Evolutionary conservation across 257 asterid species (phyloP).

Genomic region (Prunella vulgaris): DNA sequence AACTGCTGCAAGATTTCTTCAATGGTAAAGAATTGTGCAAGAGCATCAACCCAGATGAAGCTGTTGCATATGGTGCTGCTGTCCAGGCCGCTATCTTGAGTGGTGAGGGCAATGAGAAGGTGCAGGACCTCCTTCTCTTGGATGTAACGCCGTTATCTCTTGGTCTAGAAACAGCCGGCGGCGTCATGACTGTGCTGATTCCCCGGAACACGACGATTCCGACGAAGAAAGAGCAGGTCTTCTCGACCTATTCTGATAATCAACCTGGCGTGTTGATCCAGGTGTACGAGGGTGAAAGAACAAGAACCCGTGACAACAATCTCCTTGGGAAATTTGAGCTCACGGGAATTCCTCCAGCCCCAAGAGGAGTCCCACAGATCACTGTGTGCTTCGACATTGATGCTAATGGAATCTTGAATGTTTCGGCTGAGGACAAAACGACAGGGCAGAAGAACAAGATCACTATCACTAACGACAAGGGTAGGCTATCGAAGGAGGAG

Average conservation of each 20-base stretch:
- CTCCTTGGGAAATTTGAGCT: constrained; percentile 37
- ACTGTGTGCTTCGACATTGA: constrained; percentile 37
- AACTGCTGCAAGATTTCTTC: constrained; percentile 36
- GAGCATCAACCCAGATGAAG: constrained; percentile 37
- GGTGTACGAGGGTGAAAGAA: constrained; percentile 32
- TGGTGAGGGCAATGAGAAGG: constrained; percentile 35
- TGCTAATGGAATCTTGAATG: constrained; percentile 32
- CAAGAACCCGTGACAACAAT: constrained; percentile 30
- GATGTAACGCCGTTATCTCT: constrained; percentile 29
- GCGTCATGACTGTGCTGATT: constrained; percentile 33
- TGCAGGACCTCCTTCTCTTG: constrained; percentile 33
- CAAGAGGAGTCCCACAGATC: constrained; percentile 35
- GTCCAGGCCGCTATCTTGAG: constrained; percentile 35
- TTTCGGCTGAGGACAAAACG: constrained; percentile 38
- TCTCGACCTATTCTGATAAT: constrained; percentile 33
- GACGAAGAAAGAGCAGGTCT: constrained; percentile 32
- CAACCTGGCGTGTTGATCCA: constrained; percentile 34
- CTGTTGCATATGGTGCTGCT: constrained; percentile 35
- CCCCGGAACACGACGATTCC: constrained; percentile 37
- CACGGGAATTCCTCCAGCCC: constrained; percentile 33
- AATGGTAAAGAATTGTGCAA: constrained; percentile 38
- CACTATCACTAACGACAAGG: constrained; percentile 36
- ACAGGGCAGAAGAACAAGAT: constrained; percentile 39
- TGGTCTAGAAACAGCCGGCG: constrained; percentile 36
- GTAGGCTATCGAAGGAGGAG: constrained; percentile 32